These are phyloP conservation scores for Aspergillus sp. DNA, from an alignment of 2,329 filamentous ascomycete species.

Conservation along the genomic window DNA sequence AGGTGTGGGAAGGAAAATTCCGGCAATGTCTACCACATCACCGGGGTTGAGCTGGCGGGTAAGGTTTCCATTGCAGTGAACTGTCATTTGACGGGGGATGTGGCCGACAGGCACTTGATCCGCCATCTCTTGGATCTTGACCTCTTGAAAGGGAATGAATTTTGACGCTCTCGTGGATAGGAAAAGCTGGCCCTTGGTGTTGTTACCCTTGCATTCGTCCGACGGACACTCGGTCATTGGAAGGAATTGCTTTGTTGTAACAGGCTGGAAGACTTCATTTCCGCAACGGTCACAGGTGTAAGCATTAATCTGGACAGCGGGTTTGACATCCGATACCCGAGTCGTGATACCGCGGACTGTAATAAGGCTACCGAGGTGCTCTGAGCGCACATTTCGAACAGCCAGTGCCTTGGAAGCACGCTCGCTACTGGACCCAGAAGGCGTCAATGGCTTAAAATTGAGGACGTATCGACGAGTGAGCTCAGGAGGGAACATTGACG, in stretches of 20 bases:
- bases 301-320: conserved; percentile 94
- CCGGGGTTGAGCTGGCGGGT: conserved; percentile 89
- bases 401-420: conserved; percentile 70
- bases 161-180: conserved; percentile 95
- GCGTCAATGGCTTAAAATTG: conserved; percentile 90
- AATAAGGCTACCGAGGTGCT: conserved; percentile 90
- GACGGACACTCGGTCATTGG: conserved; percentile 88
- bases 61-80: conserved; percentile 85
- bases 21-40: conserved; percentile 90
- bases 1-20: conserved; percentile 94
- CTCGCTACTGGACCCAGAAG: conserved; percentile 67
- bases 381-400: conserved; percentile 90
- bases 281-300: conserved; percentile 97
- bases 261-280: conserved; percentile 95
- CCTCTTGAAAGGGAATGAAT: conserved; percentile 95
- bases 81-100: conserved; percentile 87
- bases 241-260: conserved; percentile 87
- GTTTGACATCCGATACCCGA: conserved; percentile 96
- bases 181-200: conserved; percentile 90
- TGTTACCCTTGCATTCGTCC: conserved; percentile 84
- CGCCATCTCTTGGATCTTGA: conserved; percentile 99
- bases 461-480: conserved; percentile 92
- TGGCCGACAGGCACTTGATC: conserved; percentile 98
- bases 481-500: conserved; percentile 86
- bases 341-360: conserved; percentile 94